Percentiles rank a stretch among this genome's conserved stretches.
These are phyloP conservation scores for Monilinia laxa DNA, from an alignment of 2,329 filamentous ascomycete genomes.

Conservation along the genomic window DNA sequence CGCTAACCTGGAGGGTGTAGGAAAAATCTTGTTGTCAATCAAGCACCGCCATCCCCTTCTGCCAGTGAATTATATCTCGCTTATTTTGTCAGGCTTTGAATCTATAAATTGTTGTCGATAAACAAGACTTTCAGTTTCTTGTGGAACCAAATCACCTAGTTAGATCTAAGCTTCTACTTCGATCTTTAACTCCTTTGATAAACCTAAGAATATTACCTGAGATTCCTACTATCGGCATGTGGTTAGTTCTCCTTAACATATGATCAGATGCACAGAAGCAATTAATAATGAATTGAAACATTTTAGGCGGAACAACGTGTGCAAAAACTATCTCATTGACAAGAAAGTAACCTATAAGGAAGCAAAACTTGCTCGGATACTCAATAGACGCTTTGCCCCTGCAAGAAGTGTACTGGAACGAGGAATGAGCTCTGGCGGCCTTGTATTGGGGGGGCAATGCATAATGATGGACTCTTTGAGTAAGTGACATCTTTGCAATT, in stretches of 20 bases:
- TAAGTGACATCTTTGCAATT: not conserved
- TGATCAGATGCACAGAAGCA: not conserved
- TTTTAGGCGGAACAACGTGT: not conserved
- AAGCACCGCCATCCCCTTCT: not conserved
- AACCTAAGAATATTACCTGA: not conserved
- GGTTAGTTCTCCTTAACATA: not conserved
- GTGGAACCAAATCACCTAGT: not conserved
- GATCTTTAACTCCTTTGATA: not conserved
- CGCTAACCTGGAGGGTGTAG: not conserved
- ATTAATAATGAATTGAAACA: not conserved
- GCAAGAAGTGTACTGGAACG: not conserved
- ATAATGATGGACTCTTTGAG: not conserved
- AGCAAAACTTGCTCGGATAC: not conserved
- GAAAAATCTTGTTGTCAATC: not conserved
- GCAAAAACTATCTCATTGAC: not conserved
- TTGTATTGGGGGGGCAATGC: not conserved
- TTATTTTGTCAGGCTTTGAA: not conserved
- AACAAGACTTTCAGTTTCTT: no score
- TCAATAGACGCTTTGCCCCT: not conserved
- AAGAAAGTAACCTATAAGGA: not conserved
- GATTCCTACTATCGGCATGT: not conserved
- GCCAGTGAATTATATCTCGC: not conserved
- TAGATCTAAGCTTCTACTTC: not conserved
- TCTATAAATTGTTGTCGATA: no score
- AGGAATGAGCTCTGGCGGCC: not conserved